Conservation (phyloP, 148 eudicot genomes). For the Silene uniflora region DNA sequence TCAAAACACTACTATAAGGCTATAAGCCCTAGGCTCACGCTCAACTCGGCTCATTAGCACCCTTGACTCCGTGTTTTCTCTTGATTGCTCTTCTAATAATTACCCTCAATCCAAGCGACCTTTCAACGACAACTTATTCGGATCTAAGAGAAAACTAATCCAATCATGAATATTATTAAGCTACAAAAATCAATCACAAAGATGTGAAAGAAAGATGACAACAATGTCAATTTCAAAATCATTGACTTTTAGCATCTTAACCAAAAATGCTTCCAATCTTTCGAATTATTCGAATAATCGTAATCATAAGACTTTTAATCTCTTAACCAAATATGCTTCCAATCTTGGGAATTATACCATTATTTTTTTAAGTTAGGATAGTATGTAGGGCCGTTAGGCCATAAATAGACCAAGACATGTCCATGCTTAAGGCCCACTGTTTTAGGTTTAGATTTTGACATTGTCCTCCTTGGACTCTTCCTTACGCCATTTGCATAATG, state of each 20-base stretch:
- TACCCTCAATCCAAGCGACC: too few relatives aligned
- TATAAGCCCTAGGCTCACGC: too few relatives aligned
- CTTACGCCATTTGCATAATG: too few relatives aligned
- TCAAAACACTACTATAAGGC: too few relatives aligned
- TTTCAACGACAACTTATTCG: too few relatives aligned
- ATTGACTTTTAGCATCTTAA: neutral
- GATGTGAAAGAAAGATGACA: neutral
- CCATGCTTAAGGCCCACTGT: neutral
- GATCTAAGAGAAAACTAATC: neutral
- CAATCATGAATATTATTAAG: neutral
- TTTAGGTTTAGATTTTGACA: slow-evolving; percentile 8
- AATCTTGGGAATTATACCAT: neutral
- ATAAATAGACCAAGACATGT: slow-evolving; percentile 3
- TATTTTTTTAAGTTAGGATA: neutral
- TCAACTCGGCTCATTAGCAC: too few relatives aligned
- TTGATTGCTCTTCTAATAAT: too few relatives aligned
- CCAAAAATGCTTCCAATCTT: neutral
- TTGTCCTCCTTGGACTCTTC: neutral
- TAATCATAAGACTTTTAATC: neutral
- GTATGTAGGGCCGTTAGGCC: neutral
- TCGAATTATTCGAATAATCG: neutral
- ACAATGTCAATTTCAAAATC: neutral
- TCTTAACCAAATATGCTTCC: neutral
- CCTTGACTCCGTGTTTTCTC: too few relatives aligned
- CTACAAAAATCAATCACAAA: neutral